Percentiles rank a stretch among this genome's conserved stretches.
Conservation (phyloP, 345 rosid genomes). For the Nephelium lappaceum region DNA sequence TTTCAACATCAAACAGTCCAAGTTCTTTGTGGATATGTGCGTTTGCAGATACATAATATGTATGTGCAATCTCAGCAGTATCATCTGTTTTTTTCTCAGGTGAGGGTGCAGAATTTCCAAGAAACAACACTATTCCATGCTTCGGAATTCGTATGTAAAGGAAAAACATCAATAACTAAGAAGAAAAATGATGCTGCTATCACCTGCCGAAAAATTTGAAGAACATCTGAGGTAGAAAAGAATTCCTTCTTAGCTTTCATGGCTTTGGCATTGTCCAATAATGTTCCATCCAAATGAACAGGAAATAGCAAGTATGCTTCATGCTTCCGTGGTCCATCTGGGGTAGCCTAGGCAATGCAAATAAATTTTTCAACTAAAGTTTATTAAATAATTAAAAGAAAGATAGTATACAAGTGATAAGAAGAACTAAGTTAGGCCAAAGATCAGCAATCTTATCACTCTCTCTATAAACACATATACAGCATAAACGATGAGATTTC, state of each 20-base stretch:
- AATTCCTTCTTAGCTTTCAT: slow-evolving; percentile 90
- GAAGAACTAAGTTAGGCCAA: neutral
- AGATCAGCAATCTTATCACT: neutral
- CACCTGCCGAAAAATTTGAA: slow-evolving; percentile 94
- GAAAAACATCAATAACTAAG: slow-evolving; percentile 10
- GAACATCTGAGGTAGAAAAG: slow-evolving; percentile 82
- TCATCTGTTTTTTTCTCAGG: neutral
- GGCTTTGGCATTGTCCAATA: slow-evolving; percentile 74
- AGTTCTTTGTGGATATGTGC: neutral
- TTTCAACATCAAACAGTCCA: neutral
- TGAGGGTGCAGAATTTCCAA: neutral
- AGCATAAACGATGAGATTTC: neutral
- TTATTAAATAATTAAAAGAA: neutral
- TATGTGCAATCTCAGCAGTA: neutral
- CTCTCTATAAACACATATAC: neutral
- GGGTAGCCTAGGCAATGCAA: slow-evolving; percentile 55
- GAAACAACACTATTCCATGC: neutral
- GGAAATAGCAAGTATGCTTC: slow-evolving; percentile 98
- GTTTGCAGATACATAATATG: neutral
- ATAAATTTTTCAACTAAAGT: slow-evolving; percentile 1
- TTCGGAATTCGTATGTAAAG: neutral
- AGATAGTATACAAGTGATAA: too few species aligned
- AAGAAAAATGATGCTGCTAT: slow-evolving; percentile 2
- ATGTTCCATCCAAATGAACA: slow-evolving; percentile 94
- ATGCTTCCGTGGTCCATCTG: slow-evolving; percentile 81